phyloP scores from a whole-genome alignment of 2,329 filamentous ascomycete genomes.

The Fusarium sp. region DNA sequence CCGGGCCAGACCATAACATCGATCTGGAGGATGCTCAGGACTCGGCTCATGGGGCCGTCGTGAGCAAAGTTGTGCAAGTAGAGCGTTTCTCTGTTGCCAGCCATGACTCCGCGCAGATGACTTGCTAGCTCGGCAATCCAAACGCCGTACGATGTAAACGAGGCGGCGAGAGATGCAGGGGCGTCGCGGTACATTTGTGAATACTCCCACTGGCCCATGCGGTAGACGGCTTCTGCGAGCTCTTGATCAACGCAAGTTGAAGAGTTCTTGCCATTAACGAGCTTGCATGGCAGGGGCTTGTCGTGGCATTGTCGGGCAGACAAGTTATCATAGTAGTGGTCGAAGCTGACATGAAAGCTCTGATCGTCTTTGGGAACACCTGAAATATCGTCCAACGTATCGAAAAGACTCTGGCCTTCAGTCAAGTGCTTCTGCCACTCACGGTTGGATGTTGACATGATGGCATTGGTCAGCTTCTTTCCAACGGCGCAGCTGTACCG shows the following conservation, averaged over 20 bases:
- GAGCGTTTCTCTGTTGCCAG: conserved; percentile 52
- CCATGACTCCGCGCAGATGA: conserved; percentile 69
- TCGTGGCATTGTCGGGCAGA: conserved; percentile 82
- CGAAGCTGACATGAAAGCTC: conserved; percentile 78
- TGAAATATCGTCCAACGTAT: conserved; percentile 73
- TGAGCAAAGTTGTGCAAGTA: conserved; percentile 86
- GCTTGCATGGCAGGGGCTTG: conserved; percentile 77
- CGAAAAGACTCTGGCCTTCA: conserved; percentile 66
- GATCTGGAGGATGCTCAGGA: conserved; percentile 75
- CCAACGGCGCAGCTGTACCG: conserved; percentile 74
- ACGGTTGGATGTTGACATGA: conserved; percentile 57
- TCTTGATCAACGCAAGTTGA: conserved; percentile 70
- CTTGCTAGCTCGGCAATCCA: conserved; percentile 78
- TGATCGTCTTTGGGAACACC: conserved; percentile 67
- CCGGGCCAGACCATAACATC: conserved; percentile 86
- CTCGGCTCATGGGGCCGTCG: conserved; percentile 76
- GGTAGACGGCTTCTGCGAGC: conserved; percentile 77
- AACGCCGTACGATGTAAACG: conserved; percentile 73
- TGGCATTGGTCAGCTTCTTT: conserved; percentile 53
- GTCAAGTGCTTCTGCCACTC: conserved; percentile 75
- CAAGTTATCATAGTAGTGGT: conserved; percentile 89
- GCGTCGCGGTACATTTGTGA: conserved; percentile 80
- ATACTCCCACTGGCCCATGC: conserved; percentile 85
- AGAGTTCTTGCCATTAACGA: conserved; percentile 58
- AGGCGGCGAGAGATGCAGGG: conserved; percentile 70